Conservation (phyloP, 805 yeast species). For the Metschnikowia orientalis region DNA sequence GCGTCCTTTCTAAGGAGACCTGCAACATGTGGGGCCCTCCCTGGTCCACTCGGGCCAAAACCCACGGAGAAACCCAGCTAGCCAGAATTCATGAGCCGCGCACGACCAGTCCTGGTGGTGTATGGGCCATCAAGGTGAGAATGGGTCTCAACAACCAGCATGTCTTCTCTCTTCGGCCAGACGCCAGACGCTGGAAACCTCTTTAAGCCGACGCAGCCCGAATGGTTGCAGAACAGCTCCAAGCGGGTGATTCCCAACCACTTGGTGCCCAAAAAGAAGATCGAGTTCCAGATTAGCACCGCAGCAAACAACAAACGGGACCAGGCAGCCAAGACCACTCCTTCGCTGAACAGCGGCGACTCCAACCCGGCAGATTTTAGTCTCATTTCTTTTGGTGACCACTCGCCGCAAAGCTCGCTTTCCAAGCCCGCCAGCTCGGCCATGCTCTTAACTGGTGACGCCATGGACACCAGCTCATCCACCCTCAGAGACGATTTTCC, state of each 20-base stretch:
- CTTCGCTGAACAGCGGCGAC: slow-evolving; percentile 6
- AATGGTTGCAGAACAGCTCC: slow-evolving; percentile 35
- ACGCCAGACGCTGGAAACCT: slow-evolving; percentile 3
- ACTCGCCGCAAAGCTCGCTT: slow-evolving; percentile 17
- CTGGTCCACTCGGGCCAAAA: no score
- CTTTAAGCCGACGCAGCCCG: slow-evolving; percentile 19
- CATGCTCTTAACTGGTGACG: slow-evolving; percentile 10
- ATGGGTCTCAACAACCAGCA: neutral
- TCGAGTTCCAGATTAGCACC: slow-evolving; percentile 35
- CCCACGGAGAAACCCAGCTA: neutral
- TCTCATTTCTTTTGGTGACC: slow-evolving; percentile 33
- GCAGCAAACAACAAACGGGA: slow-evolving; percentile 16
- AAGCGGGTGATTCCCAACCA: slow-evolving; percentile 40
- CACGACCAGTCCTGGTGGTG: slow-evolving; percentile 2
- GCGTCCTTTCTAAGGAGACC: no score
- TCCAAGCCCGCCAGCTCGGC: slow-evolving; percentile 16
- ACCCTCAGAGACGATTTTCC: slow-evolving; percentile 27
- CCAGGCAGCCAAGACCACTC: slow-evolving; percentile 6
- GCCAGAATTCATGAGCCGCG: neutral
- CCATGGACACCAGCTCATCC: slow-evolving; percentile 28
- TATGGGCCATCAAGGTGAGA: neutral
- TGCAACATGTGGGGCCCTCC: no score
- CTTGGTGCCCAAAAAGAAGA: slow-evolving; percentile 36
- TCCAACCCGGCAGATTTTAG: slow-evolving; percentile 20
- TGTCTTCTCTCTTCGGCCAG: slow-evolving; percentile 11